Evolutionary conservation across 2,329 filamentous ascomycete genomes (phyloP).

Genomic region (Beauveria scarabaeidicola): DNA sequence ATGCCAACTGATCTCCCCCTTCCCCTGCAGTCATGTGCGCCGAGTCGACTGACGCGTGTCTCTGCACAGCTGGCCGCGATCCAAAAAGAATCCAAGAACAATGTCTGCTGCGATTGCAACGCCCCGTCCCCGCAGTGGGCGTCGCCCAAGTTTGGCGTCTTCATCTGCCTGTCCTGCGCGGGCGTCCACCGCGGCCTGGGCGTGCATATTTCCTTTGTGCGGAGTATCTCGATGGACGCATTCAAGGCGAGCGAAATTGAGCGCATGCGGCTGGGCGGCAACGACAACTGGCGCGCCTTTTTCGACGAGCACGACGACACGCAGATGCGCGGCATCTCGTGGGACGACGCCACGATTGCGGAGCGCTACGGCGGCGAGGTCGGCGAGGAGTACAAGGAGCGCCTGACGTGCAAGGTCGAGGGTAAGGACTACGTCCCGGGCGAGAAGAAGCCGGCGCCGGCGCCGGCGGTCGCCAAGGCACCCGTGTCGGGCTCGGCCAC

Average conservation of each 20-base stretch:
- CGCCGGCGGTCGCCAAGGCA: slow-evolving; percentile 17
- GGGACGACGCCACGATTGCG: slow-evolving; percentile 82
- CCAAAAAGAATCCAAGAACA: slow-evolving; percentile 84
- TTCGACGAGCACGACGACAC: slow-evolving; percentile 67
- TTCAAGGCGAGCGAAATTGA: slow-evolving; percentile 91
- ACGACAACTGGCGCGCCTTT: slow-evolving; percentile 78
- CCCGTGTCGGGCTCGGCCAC: slow-evolving; percentile 19
- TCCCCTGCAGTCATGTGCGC: background rate
- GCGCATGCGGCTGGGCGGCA: slow-evolving; percentile 88
- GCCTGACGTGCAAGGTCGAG: slow-evolving; percentile 79
- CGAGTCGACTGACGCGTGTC: slow-evolving; percentile 13
- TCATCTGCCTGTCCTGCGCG: slow-evolving; percentile 95
- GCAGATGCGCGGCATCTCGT: slow-evolving; percentile 58
- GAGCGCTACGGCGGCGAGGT: slow-evolving; percentile 85
- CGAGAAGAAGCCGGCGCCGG: slow-evolving; percentile 43
- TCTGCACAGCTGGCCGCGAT: slow-evolving; percentile 68
- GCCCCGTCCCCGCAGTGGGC: slow-evolving; percentile 98
- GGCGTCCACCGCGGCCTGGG: slow-evolving; percentile 90
- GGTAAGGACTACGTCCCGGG: slow-evolving; percentile 75
- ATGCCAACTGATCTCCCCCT: background rate
- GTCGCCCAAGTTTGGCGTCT: slow-evolving; percentile 92
- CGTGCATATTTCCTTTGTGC: slow-evolving; percentile 97
- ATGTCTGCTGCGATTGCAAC: slow-evolving; percentile 86
- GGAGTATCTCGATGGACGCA: slow-evolving; percentile 96
- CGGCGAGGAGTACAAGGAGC: slow-evolving; percentile 92